Percentiles rank a stretch among this genome's conserved stretches.
Evolutionary conservation across 345 rosid genomes (phyloP).

Genomic region (Lagerstroemia speciosa): DNA sequence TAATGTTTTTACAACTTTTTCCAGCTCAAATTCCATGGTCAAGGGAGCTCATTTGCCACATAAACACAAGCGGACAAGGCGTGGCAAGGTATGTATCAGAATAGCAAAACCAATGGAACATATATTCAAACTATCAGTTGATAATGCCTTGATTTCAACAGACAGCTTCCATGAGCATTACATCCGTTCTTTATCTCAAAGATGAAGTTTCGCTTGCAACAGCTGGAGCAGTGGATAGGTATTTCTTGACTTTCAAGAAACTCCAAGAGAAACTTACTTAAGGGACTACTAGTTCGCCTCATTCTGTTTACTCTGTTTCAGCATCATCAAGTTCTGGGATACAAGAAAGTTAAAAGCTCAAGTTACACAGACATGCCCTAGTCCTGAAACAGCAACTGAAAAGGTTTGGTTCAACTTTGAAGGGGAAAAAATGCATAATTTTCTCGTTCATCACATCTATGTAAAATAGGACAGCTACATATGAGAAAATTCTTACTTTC

Average conservation of each 20-base stretch:
- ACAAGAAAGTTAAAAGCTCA: conserved; percentile 61
- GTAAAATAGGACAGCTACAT: no score
- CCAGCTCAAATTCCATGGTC: conserved; percentile 58
- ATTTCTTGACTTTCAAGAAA: conserved; percentile 6
- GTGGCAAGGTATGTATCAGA: conserved; percentile 49
- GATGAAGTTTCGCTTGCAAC: conserved; percentile 77
- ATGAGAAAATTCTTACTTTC: not conserved
- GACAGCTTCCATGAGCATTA: conserved; percentile 85
- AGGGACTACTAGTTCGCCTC: conserved; percentile 1
- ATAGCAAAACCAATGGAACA: not conserved
- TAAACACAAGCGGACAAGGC: conserved; percentile 48
- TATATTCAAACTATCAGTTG: not conserved
- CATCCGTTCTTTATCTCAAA: conserved; percentile 79
- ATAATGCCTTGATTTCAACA: conserved; percentile 24
- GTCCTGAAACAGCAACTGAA: conserved; percentile 32
- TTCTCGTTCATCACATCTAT: no score
- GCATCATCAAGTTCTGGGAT: conserved; percentile 87
- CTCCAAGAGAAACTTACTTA: conserved; percentile 7
- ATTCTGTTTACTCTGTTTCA: conserved; percentile 19
- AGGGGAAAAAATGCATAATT: not conserved
- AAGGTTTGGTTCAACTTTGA: conserved; percentile 40
- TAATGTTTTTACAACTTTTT: not conserved
- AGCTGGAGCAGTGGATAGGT: conserved; percentile 92
- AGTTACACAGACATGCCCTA: conserved; percentile 52
- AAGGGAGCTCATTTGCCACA: conserved; percentile 73